Conservation (phyloP, 352 stramenopile genomes). For the Elongisporangium anandrum region DNA sequence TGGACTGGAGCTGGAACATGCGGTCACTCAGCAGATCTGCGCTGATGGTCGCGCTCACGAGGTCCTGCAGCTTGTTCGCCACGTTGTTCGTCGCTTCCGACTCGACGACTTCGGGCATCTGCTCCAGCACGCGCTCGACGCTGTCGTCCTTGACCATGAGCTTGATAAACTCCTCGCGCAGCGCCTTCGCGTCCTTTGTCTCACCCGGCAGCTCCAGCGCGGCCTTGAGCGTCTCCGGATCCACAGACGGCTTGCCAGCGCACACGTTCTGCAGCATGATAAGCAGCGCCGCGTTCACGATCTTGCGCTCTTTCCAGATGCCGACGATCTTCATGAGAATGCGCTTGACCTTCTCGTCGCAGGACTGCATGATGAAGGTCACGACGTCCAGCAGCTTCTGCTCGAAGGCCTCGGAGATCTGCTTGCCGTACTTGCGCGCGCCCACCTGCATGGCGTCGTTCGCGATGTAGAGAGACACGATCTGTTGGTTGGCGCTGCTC, state of each 20-base stretch:
- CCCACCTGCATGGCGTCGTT: constrained; percentile 86
- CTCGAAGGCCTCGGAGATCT: constrained; percentile 63
- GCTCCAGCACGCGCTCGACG: constrained; percentile 49
- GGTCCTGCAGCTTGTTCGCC: constrained; percentile 50
- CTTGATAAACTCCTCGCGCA: constrained; percentile 23
- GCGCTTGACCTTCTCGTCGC: constrained; percentile 80
- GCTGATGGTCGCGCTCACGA: constrained; percentile 79
- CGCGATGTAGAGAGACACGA: constrained; percentile 81
- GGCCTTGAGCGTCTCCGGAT: constrained; percentile 7
- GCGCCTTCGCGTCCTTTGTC: constrained; percentile 18
- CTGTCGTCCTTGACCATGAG: constrained; percentile 31
- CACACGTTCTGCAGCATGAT: constrained; percentile 74
- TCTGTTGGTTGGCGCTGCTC: constrained; percentile 59
- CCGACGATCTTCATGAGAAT: constrained; percentile 84
- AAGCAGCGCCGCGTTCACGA: constrained; percentile 45
- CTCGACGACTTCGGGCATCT: constrained; percentile 64
- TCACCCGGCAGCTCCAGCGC: constrained; percentile 14
- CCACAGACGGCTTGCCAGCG: constrained; percentile 55
- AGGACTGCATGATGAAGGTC: constrained; percentile 58
- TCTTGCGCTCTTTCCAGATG: constrained; percentile 80
- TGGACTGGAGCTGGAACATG: constrained; percentile 87
- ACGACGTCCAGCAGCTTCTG: constrained; percentile 46
- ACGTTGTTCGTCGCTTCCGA: constrained; percentile 39
- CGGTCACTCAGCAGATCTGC: constrained; percentile 82
- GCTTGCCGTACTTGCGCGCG: constrained; percentile 71